phyloP scores from a whole-genome alignment of 495 filamentous ascomycete species.

The Lepidopterella palustris region DNA sequence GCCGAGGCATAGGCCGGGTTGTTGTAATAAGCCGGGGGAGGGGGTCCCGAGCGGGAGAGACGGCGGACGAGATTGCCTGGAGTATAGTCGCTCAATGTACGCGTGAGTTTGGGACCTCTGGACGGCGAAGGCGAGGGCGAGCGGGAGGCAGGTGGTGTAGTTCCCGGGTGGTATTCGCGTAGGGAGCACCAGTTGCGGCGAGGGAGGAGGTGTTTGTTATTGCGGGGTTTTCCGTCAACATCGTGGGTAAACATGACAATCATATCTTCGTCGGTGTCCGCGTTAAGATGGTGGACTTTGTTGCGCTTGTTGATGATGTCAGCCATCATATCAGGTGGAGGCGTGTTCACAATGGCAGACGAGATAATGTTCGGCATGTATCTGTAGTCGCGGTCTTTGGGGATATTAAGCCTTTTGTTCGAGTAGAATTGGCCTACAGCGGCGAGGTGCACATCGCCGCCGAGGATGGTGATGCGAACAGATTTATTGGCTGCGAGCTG shows the following conservation, averaged over 20 bases:
- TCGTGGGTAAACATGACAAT: conserved; percentile 85
- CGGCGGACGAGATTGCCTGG: conserved; percentile 29
- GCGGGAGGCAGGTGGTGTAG: conserved; percentile 64
- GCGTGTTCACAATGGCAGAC: conserved; percentile 86
- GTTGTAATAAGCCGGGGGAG: conserved; percentile 27
- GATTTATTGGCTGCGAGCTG: conserved; percentile 85
- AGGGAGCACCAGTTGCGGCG: conserved; percentile 92
- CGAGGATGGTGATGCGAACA: conserved; percentile 80
- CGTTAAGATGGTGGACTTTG: conserved; percentile 82
- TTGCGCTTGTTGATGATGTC: conserved; percentile 92
- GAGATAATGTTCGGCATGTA: conserved; percentile 91
- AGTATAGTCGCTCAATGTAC: conserved; percentile 20
- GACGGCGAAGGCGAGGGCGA: conserved; percentile 20
- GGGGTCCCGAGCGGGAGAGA: conserved; percentile 22
- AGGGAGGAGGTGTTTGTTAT: conserved; percentile 86
- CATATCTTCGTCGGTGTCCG: conserved; percentile 88
- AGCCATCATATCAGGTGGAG: conserved; percentile 80
- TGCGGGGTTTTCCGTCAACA: conserved; percentile 79
- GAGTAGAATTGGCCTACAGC: conserved; percentile 93
- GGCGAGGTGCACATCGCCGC: conserved; percentile 88
- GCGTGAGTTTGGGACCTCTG: conserved; percentile 9
- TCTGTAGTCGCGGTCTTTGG: conserved; percentile 80
- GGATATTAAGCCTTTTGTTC: conserved; percentile 66
- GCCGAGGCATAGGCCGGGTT: conserved; percentile 20
- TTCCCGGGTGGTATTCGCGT: conserved; percentile 67